phyloP scores from a whole-genome alignment of 148 eudicot genomes.

The Bassia scoparia region DNA sequence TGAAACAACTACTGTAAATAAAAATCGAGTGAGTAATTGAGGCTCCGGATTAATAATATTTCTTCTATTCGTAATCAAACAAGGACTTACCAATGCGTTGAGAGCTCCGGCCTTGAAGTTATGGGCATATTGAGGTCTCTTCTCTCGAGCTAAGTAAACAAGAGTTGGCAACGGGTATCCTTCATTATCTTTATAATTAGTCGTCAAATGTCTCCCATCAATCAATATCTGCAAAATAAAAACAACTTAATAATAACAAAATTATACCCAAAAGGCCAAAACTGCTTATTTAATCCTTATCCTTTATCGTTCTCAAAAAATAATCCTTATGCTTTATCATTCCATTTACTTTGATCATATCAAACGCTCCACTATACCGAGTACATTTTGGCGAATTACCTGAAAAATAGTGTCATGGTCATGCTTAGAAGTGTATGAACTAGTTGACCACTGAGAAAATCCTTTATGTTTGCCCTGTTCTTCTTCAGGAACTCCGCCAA shows the following conservation, averaged over 20 bases:
- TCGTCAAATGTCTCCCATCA: slow-evolving; percentile 42
- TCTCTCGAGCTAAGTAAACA: slow-evolving; percentile 76
- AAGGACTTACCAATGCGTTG: slow-evolving; percentile 66
- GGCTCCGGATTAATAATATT: too few species aligned
- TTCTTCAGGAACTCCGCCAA: slow-evolving; percentile 43
- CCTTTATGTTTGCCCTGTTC: slow-evolving; percentile 47
- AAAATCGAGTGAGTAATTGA: too few species aligned
- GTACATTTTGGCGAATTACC: slow-evolving; percentile 30
- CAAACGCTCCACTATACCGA: too few species aligned
- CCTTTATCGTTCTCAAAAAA: too few species aligned
- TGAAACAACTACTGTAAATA: too few species aligned
- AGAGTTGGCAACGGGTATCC: slow-evolving; percentile 58
- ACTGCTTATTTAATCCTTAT: too few species aligned
- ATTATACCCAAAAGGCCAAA: too few species aligned
- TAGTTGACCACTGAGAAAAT: slow-evolving; percentile 55
- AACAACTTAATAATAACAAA: too few species aligned
- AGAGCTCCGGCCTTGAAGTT: slow-evolving; percentile 95
- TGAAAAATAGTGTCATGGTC: slow-evolving; percentile 77
- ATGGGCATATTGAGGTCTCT: slow-evolving; percentile 66
- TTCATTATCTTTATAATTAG: slow-evolving; percentile 49
- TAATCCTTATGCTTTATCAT: too few species aligned
- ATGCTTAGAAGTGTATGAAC: slow-evolving; percentile 38
- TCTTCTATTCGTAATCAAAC: too few species aligned
- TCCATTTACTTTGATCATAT: too few species aligned
- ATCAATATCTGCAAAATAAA: slow-evolving; percentile 58